Base-by-base conservation (phyloP, 805 yeast species). In the Yarrowia bubula region DNA sequence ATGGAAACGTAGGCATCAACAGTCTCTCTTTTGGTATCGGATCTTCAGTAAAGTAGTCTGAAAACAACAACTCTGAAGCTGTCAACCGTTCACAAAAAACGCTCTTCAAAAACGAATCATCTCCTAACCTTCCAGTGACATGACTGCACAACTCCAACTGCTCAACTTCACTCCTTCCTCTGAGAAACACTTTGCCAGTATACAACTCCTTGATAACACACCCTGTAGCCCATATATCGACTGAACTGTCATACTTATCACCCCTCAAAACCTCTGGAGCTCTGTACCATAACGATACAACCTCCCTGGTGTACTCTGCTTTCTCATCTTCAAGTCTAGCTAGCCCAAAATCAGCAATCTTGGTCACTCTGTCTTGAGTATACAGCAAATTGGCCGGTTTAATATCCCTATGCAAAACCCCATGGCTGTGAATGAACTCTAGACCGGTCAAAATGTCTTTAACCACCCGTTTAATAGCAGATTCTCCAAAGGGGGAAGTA, bases 341-440 rank as follows among this genome's bases (percentile, higher is more conserved):
- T 10, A 93, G 97, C 1, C 98, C 98, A 75, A 93, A 93, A 75
- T 93, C 99, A 1, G 97, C 98, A 57, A 93, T 81, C 71, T 93
- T 95, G 13, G 91, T 93, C 9, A 83, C 86, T 2, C 96, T 92
- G 11, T 80, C 76, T 1, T 82, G 81, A 17, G 90, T 86, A 15
- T 92, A 74, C 38, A 93, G 77, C 28, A 93, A 84, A 74, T 93
- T 93, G 0, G 97, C 98, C 1, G 98, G 96, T 73, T 92, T 93
- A 63, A 93, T 89, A 74, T 93, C 98, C 67, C 98, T 78, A 73
- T 93, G 99, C 47, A 93, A 92, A 71, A 78, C 87, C 9, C 91
- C 90, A 67, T 81, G 86, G 4, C 75, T 75, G 71, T 88, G 97
- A 73, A 89, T 75, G 74, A 89, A 89, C 7, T 78, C 78, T 44